Conservation (phyloP, 148 eudicot species). For the Amaranthus cruentus region DNA sequence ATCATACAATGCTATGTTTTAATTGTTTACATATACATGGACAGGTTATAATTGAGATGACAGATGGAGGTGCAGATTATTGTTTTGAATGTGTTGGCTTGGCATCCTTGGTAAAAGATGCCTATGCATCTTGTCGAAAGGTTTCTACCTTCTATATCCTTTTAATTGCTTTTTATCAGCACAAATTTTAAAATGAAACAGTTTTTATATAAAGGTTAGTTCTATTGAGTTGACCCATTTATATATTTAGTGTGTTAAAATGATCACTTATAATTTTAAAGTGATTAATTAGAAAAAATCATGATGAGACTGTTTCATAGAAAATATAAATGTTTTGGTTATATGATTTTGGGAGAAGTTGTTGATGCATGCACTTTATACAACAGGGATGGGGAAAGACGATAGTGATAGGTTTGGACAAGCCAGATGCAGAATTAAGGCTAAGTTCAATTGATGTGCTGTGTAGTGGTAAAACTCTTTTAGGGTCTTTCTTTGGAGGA, state of each 20-base stretch:
- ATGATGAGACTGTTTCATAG: no score
- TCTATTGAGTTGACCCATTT: no score
- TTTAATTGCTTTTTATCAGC: no score
- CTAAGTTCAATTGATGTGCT: constrained; percentile 50
- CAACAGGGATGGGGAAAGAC: constrained; percentile 97
- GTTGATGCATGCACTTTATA: neutral
- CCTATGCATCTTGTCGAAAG: constrained; percentile 73
- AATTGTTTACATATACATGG: neutral
- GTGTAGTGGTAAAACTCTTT: constrained; percentile 42
- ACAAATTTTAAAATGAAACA: no score
- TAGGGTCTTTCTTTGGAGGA: constrained; percentile 73
- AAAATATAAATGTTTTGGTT: no score
- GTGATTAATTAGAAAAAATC: no score
- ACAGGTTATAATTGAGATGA: constrained; percentile 71
- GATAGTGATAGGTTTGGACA: constrained; percentile 65
- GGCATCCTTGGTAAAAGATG: constrained; percentile 82
- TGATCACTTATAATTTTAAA: neutral
- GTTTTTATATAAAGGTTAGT: no score
- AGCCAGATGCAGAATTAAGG: constrained; percentile 47
- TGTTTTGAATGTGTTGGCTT: constrained; percentile 92
- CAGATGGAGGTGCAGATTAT: constrained; percentile 88
- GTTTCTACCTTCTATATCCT: constrained; percentile 19
- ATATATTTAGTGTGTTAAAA: no score
- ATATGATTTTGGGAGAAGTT: no score
- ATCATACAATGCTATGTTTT: no score